phyloP scores from a whole-genome alignment of 2,329 filamentous ascomycete species.

The Neofusicoccum ribis region DNA sequence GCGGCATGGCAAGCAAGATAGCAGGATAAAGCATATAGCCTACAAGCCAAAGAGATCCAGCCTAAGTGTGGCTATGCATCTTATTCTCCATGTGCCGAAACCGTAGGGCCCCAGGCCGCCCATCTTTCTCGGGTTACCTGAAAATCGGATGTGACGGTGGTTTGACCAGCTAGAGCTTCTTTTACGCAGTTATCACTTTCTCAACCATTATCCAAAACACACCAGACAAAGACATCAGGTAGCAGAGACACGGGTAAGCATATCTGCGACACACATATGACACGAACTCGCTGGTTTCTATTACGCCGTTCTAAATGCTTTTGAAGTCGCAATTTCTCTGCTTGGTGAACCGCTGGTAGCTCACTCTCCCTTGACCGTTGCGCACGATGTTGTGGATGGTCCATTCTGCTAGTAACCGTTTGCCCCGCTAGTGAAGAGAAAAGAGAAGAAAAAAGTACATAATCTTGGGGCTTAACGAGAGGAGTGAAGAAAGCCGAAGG shows the following conservation, averaged over 20 bases:
- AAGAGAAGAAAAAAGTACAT: neutral
- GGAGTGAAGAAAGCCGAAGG: neutral
- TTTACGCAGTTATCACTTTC: too few species aligned
- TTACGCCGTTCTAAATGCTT: conserved; percentile 13
- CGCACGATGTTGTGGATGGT: neutral
- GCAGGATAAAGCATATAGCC: neutral
- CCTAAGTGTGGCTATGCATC: neutral
- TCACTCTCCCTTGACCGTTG: neutral
- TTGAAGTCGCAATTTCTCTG: neutral
- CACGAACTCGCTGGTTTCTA: neutral
- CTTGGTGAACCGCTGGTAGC: too few species aligned
- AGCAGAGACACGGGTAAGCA: neutral
- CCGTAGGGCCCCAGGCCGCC: neutral
- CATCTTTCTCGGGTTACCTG: neutral
- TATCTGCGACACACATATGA: neutral
- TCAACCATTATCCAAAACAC: neutral
- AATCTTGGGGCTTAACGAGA: neutral
- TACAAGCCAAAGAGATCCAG: neutral
- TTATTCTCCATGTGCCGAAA: neutral
- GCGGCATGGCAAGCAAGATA: neutral
- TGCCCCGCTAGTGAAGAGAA: neutral
- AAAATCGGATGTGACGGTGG: neutral
- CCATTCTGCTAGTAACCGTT: neutral
- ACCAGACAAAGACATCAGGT: neutral
- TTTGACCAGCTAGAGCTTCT: too few species aligned